A percentile compares a stretch with the other conserved stretches of the same genome.
These are phyloP conservation scores for Colletotrichum sp. DNA, from an alignment of 2,329 filamentous ascomycete genomes.

Conservation along the genomic window DNA sequence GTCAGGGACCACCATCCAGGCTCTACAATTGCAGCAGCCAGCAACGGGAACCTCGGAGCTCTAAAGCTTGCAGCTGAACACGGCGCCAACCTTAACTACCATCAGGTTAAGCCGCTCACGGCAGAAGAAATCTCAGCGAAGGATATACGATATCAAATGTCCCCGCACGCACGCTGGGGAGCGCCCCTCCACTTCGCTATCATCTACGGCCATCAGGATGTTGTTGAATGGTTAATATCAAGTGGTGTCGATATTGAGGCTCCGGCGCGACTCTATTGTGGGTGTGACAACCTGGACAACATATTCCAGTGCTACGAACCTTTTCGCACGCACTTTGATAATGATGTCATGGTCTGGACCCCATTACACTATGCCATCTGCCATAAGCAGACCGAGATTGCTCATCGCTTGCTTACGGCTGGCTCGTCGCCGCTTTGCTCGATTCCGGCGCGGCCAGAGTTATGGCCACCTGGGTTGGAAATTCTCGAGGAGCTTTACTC, in stretches of 20 bases:
- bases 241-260: not conserved
- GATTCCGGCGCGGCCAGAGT: accelerated
- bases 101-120: not conserved
- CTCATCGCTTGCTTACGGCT: not conserved
- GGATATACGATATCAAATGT: accelerated
- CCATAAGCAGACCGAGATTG: not conserved
- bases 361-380: not conserved
- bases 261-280: not conserved
- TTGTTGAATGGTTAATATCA: not conserved
- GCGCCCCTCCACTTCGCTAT: not conserved
- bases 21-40: not conserved
- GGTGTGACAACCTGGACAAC: no score
- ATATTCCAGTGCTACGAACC: no score
- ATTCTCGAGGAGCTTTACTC: not conserved
- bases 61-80: not conserved
- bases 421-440: not conserved
- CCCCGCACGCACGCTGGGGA: not conserved
- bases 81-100: not conserved
- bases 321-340: no score
- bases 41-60: not conserved
- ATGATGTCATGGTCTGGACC: not conserved
- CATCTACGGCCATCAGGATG: not conserved
- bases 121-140: not conserved
- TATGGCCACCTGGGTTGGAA: not conserved
- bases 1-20: not conserved